Base-by-base conservation (phyloP, 1,284 basidiomycete species). In the Exobasidium cylindrosporum region DNA sequence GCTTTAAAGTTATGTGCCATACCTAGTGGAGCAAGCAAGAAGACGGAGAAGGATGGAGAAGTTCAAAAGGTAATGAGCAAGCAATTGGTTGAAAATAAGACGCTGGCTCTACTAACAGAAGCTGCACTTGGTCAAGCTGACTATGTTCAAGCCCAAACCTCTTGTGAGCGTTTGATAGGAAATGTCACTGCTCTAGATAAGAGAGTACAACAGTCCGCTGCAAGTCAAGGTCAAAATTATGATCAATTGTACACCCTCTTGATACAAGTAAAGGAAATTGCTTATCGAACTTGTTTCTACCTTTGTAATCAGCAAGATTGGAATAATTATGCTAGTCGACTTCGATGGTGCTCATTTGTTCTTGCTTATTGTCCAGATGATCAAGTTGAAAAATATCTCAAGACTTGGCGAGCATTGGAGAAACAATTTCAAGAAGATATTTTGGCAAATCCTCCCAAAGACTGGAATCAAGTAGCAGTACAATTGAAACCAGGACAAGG, bases 91-190 rank as follows among this genome's bases (percentile, higher is more conserved):
- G 67, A 71, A 24, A 64, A 60, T 0, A 40, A 64, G 26, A 65
- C 61, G 30, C 53, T 73, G 7, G 68, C 71, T 0, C 67, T 73
- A 65, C 53, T 73, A 0, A 60, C 67, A 1, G 71, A 73, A 13
- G 55, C 67, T 2, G 65, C 67, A 1, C 60, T 58, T 0, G 31
- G 61, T 14, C 2, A 56, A 40, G 1, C 54, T 52, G 69, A 71
- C 35, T 67, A 68, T 47, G 61, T 61, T 2, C 31, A 35, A 3
- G 67, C 69, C 1, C 30, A 58, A 1, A 13, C n/a, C 0, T 64
- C 65, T 46, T 67, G 65, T 31, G 47, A 46, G 3, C 57, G 69
- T 2, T 44, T 69, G 2, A 57, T 71, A 14, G 59, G 60, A 6
- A 58, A 46, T 26, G 61, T 63, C 3, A 26, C 10, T n/a, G 17